Conservation (phyloP, 345 rosid species). For the Boechera stricta region DNA sequence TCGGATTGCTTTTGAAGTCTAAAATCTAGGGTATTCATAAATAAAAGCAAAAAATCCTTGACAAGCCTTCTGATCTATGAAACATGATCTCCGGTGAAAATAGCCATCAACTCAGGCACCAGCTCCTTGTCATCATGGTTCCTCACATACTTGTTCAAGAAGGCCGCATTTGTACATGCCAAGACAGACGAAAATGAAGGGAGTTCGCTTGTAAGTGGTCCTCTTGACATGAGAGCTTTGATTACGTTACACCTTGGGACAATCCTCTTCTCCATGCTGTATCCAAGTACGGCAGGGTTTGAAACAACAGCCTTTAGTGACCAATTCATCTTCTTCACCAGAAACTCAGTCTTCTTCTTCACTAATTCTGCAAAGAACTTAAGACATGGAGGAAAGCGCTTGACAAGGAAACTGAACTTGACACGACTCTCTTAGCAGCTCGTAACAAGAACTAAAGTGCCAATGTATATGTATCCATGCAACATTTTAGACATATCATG, state of each 20-base stretch:
- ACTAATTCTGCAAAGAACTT: neutral
- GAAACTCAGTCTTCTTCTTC: neutral
- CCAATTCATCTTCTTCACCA: slow-evolving; percentile 22
- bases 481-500: neutral
- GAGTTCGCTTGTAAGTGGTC: neutral
- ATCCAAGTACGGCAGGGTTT: neutral
- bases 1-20: neutral
- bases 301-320: neutral
- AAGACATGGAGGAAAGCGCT: neutral
- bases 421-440: neutral
- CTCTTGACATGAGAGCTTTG: slow-evolving; percentile 36
- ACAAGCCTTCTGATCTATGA: slow-evolving; percentile 2
- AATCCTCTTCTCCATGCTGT: slow-evolving; percentile 46
- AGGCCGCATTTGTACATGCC: neutral
- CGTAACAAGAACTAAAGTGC: neutral
- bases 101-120: slow-evolving; percentile 4
- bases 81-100: neutral
- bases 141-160: slow-evolving; percentile 4
- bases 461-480: neutral
- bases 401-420: neutral
- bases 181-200: neutral
- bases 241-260: slow-evolving; percentile 47
- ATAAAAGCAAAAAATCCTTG: neutral
- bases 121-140: slow-evolving; percentile 15
- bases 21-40: neutral